Conservation (phyloP, 2,329 filamentous ascomycete genomes). For the Chaetomium strumarium region DNA sequence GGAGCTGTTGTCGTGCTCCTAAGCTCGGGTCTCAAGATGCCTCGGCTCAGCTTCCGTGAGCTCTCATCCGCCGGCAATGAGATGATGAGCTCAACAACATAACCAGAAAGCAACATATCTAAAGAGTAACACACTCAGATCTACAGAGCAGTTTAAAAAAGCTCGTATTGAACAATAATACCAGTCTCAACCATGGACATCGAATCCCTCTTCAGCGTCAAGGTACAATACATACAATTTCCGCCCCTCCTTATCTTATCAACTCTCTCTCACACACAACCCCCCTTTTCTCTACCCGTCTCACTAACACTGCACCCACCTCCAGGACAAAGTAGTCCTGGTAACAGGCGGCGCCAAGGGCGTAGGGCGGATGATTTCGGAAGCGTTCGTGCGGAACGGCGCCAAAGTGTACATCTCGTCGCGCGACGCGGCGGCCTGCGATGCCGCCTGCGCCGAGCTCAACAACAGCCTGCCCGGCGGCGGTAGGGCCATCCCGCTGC, state of each 20-base stretch:
- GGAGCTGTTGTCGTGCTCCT: neutral
- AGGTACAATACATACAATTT: slow-evolving; percentile 37
- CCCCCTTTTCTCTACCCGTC: neutral
- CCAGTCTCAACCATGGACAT: slow-evolving; percentile 43
- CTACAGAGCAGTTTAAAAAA: neutral
- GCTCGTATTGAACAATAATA: neutral
- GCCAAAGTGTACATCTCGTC: slow-evolving; percentile 61
- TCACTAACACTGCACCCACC: neutral
- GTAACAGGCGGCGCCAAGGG: slow-evolving; percentile 56
- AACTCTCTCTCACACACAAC: neutral
- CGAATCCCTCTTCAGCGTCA: slow-evolving; percentile 51
- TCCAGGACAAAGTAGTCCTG: slow-evolving; percentile 51
- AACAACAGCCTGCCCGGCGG: slow-evolving; percentile 44
- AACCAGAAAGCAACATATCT: neutral
- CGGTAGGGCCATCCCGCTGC: slow-evolving; percentile 42
- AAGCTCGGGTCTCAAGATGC: neutral
- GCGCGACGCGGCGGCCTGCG: slow-evolving; percentile 54
- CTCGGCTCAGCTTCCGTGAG: slow-evolving; percentile 10
- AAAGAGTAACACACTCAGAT: neutral
- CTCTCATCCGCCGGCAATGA: neutral
- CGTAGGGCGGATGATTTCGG: slow-evolving; percentile 62
- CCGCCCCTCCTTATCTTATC: neutral
- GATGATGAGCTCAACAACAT: neutral
- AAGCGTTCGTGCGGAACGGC: slow-evolving; percentile 59
- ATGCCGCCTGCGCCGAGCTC: slow-evolving; percentile 49